A percentile compares a stretch with the other conserved stretches of the same genome.
These are phyloP conservation scores for Alternaria sp. DNA, from an alignment of 2,329 filamentous ascomycete genomes.

Conservation along the genomic window DNA sequence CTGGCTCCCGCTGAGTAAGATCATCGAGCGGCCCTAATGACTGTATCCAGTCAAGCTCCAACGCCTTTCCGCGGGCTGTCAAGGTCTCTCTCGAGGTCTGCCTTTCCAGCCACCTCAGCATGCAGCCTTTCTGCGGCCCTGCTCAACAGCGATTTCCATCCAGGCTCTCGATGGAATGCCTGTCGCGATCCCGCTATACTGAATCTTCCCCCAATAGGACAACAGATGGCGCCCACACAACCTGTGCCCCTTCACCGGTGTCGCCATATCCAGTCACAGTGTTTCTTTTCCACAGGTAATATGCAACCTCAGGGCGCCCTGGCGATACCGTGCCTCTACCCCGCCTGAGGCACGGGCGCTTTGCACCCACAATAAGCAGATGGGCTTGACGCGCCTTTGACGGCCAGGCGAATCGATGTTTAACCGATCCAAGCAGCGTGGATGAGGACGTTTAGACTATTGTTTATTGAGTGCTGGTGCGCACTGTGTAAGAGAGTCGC, in stretches of 20 bases:
- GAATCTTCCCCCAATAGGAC: conserved; percentile 36
- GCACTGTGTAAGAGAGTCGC: conserved; percentile 14
- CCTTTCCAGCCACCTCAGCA: conserved; percentile 27
- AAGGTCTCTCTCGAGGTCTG: conserved; percentile 2
- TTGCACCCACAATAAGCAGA: conserved; percentile 28
- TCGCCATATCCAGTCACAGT: conserved; percentile 25
- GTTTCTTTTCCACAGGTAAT: conserved; percentile 21
- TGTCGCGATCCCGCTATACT: conserved; percentile 14
- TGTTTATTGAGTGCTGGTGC: conserved; percentile 22
- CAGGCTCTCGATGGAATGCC: conserved; percentile 15
- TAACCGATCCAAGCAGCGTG: conserved; percentile 18
- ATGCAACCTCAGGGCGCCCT: conserved; percentile 21
- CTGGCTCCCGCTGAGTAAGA: conserved; percentile 30
- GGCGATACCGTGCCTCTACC: conserved; percentile 25
- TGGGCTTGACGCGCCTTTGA: conserved; percentile 12
- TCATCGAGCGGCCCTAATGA: conserved; percentile 8
- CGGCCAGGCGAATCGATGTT: conserved; percentile 17
- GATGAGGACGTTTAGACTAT: conserved; percentile 20
- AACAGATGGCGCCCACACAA: conserved; percentile 15
- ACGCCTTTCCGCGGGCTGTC: conserved; percentile 1
- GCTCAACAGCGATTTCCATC: conserved; percentile 21
- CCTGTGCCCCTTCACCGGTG: conserved; percentile 31
- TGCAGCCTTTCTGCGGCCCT: conserved; percentile 26
- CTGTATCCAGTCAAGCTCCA: conserved; percentile 12
- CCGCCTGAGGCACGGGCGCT: conserved; percentile 35